These are phyloP conservation scores for Cladochytrium replicatum DNA, from an alignment of 192 early-diverging fungal species.

Conservation along the genomic window DNA sequence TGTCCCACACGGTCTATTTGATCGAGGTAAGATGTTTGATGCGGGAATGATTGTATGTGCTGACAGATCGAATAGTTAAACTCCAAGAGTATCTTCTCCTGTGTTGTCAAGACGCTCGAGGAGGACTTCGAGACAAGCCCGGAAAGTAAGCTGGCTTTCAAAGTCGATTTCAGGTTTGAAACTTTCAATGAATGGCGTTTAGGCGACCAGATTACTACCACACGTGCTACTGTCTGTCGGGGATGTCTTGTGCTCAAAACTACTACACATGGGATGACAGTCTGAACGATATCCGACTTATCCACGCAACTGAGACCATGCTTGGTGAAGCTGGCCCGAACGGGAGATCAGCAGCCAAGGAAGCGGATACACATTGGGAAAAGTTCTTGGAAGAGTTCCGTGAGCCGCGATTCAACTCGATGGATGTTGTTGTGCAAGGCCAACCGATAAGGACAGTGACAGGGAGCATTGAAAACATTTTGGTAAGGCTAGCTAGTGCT, in stretches of 20 bases:
- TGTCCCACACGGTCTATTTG: constrained; percentile 7
- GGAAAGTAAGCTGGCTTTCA: constrained; percentile 44
- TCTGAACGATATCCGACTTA: neutral
- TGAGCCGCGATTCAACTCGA: neutral
- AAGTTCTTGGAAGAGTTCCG: constrained; percentile 36
- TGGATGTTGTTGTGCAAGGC: constrained; percentile 20
- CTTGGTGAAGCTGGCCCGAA: no score
- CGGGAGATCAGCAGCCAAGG: no score
- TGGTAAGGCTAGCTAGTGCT: constrained; percentile 23
- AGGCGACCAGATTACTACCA: constrained; percentile 83
- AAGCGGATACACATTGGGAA: no score
- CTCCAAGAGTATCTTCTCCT: constrained; percentile 84
- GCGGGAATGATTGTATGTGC: no score
- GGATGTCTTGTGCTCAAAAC: constrained; percentile 79
- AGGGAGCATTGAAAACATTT: constrained; percentile 22
- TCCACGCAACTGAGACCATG: no score
- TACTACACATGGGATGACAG: constrained; percentile 27
- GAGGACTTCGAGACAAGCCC: constrained; percentile 90
- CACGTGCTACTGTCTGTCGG: constrained; percentile 84
- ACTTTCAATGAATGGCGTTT: neutral
- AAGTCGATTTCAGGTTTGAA: neutral
- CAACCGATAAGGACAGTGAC: constrained; percentile 23
- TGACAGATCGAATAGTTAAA: constrained; percentile 47
- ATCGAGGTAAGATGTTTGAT: constrained; percentile 13
- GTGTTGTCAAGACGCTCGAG: constrained; percentile 67